Conservation (phyloP, 2,329 filamentous ascomycete species). For the Fusarium temperatum region DNA sequence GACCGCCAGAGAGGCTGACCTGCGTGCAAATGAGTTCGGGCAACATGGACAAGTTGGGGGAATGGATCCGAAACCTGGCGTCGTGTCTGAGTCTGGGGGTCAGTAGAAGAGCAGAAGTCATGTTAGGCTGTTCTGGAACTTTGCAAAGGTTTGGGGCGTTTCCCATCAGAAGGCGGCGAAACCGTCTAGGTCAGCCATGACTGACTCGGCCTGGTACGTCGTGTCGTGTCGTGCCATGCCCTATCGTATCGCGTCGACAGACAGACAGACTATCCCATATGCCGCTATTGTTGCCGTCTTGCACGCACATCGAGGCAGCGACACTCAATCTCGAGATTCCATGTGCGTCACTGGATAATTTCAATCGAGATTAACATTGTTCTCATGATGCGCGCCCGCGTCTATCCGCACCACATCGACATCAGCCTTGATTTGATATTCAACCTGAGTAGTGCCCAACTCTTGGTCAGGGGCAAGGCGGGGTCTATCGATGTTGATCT, state of each 20-base stretch:
- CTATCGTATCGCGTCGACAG: slow-evolving; percentile 7
- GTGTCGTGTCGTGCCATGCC: slow-evolving; percentile 9
- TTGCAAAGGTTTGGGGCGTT: slow-evolving; percentile 16
- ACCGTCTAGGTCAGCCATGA: slow-evolving; percentile 29
- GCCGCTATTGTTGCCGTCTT: slow-evolving; percentile 13
- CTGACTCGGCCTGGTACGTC: slow-evolving; percentile 20
- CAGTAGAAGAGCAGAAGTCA: slow-evolving; percentile 4
- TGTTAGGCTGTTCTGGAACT: slow-evolving; percentile 35
- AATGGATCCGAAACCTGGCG: slow-evolving; percentile 17
- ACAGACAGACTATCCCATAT: slow-evolving; percentile 19
- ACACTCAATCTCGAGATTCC: slow-evolving; percentile 14
- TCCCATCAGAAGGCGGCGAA: slow-evolving; percentile 18
- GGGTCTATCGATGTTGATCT: slow-evolving; percentile 17
- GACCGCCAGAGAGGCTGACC: slow-evolving; percentile 7
- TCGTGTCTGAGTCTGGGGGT: slow-evolving; percentile 8
- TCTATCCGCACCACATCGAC: slow-evolving; percentile 4
- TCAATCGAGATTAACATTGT: slow-evolving; percentile 25
- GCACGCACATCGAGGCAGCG: slow-evolving; percentile 5
- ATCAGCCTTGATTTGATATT: slow-evolving; percentile 12
- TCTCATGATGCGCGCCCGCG: not conserved
- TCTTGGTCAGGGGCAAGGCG: slow-evolving; percentile 23
- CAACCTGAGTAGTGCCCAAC: slow-evolving; percentile 9
- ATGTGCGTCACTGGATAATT: slow-evolving; percentile 27
- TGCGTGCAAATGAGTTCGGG: slow-evolving; percentile 10
- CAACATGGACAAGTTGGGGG: slow-evolving; percentile 15